Conservation (phyloP, 2,329 filamentous ascomycete genomes). For the Cordyceps fumosorosea region DNA sequence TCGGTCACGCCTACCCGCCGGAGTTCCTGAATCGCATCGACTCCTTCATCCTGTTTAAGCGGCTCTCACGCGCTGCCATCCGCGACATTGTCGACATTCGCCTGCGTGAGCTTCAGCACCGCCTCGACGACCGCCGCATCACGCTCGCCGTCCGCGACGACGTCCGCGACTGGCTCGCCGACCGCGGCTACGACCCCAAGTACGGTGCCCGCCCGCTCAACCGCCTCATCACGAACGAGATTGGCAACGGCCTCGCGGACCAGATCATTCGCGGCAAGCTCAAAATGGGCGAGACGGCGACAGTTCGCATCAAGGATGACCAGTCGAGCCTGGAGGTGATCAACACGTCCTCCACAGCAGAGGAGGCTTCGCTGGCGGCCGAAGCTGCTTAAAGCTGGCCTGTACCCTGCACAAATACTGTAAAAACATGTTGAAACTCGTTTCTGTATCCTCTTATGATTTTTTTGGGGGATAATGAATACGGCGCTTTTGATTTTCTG, state of each 20-base stretch:
- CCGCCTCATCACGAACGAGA: slow-evolving; percentile 80
- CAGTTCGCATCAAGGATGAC: slow-evolving; percentile 60
- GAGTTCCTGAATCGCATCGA: slow-evolving; percentile 97
- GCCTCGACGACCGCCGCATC: slow-evolving; percentile 82
- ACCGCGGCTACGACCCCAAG: slow-evolving; percentile 82
- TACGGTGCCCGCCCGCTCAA: slow-evolving; percentile 91
- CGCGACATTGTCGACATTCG: slow-evolving; percentile 93
- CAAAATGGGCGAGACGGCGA: slow-evolving; percentile 66
- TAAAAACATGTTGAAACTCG: not conserved
- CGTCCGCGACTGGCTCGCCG: slow-evolving; percentile 80
- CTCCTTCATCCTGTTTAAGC: slow-evolving; percentile 93
- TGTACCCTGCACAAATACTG: not conserved
- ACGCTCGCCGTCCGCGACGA: slow-evolving; percentile 61
- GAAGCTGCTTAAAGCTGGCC: not conserved
- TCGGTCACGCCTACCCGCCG: slow-evolving; percentile 67
- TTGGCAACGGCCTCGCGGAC: slow-evolving; percentile 82
- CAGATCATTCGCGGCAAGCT: slow-evolving; percentile 84
- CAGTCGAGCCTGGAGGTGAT: slow-evolving; percentile 50
- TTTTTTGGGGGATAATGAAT: not conserved
- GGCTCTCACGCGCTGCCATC: slow-evolving; percentile 69
- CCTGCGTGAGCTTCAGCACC: slow-evolving; percentile 71
- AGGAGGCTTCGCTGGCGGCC: not conserved
- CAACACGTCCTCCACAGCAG: slow-evolving; percentile 3
- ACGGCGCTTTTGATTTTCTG: not conserved
- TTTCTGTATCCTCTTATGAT: not conserved